Evolutionary conservation across 306 rosid species (phyloP).

Genomic region (Prosopis cineraria): DNA sequence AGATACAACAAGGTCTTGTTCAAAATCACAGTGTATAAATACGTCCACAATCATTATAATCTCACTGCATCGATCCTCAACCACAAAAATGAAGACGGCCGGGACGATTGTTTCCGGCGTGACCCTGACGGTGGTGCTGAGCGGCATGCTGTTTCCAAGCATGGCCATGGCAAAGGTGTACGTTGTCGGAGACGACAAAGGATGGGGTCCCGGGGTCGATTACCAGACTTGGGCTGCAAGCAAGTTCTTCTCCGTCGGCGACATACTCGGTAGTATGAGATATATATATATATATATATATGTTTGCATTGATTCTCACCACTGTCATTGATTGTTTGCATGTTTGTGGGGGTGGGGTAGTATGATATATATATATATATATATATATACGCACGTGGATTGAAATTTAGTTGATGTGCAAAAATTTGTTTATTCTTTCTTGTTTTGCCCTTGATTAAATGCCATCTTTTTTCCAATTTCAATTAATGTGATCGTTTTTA

Average conservation of each 20-base stretch:
- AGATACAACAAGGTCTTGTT: too few species aligned
- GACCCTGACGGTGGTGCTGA: neutral
- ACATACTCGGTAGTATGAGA: neutral
- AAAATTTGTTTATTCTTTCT: too few species aligned
- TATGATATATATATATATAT: too few species aligned
- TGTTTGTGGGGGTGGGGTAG: too few species aligned
- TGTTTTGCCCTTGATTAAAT: too few species aligned
- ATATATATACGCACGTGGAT: too few species aligned
- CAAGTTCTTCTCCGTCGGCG: neutral
- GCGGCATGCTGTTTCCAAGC: neutral
- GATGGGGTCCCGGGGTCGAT: neutral
- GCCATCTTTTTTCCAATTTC: too few species aligned
- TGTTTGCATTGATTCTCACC: too few species aligned
- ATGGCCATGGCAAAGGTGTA: neutral
- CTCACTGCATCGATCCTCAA: neutral
- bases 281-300: too few species aligned
- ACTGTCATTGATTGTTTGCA: too few species aligned
- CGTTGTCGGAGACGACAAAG: neutral
- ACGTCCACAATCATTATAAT: neutral
- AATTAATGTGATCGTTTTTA: too few species aligned
- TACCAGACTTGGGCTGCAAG: neutral
- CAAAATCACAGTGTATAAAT: neutral
- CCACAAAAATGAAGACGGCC: neutral
- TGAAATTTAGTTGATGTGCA: too few species aligned
- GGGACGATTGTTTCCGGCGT: neutral